These are phyloP conservation scores for Pleomassaria siparia DNA, from an alignment of 2,329 filamentous ascomycete species.

Conservation along the genomic window DNA sequence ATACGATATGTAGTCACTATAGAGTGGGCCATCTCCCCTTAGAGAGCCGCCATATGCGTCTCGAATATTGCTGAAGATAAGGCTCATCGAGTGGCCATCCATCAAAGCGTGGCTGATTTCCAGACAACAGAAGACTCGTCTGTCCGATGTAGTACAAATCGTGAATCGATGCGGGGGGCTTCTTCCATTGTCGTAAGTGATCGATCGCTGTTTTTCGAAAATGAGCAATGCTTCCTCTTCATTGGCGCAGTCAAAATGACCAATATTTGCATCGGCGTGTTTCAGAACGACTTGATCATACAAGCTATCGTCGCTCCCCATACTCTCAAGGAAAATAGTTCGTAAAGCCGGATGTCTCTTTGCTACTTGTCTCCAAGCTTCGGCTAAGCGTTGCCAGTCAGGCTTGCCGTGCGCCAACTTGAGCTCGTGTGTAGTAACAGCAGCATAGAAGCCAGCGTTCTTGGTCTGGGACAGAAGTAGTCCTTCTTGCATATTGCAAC, in stretches of 20 bases:
- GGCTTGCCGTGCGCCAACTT: conserved; percentile 13
- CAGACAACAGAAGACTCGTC: conserved; percentile 27
- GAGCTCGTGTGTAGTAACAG: conserved; percentile 33
- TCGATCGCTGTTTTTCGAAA: conserved; percentile 24
- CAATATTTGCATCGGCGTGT: conserved; percentile 24
- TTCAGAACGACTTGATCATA: conserved; percentile 38
- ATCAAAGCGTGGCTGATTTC: conserved; percentile 41
- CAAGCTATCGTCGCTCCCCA: conserved; percentile 31
- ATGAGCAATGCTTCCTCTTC: conserved; percentile 22
- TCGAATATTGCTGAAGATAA: conserved; percentile 30
- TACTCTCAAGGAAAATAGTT: conserved; percentile 36
- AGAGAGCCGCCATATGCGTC: conserved; percentile 28
- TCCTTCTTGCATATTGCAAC: conserved; percentile 37
- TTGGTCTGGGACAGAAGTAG: conserved; percentile 35
- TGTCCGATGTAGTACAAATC: conserved; percentile 25
- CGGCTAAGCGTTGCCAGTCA: conserved; percentile 18
- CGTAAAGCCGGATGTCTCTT: conserved; percentile 32
- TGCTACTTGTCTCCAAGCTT: conserved; percentile 33
- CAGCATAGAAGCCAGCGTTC: conserved; percentile 35
- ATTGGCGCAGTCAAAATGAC: conserved; percentile 22
- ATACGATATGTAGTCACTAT: conserved; percentile 37
- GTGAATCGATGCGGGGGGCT: conserved; percentile 37
- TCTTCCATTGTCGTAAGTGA: conserved; percentile 26
- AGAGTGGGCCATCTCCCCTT: conserved; percentile 26
- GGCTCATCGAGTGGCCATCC: conserved; percentile 38